A percentile compares a stretch with the other conserved stretches of the same genome.
phyloP scores from a whole-genome alignment of 2,329 filamentous ascomycete genomes.

The Cadophora malorum region DNA sequence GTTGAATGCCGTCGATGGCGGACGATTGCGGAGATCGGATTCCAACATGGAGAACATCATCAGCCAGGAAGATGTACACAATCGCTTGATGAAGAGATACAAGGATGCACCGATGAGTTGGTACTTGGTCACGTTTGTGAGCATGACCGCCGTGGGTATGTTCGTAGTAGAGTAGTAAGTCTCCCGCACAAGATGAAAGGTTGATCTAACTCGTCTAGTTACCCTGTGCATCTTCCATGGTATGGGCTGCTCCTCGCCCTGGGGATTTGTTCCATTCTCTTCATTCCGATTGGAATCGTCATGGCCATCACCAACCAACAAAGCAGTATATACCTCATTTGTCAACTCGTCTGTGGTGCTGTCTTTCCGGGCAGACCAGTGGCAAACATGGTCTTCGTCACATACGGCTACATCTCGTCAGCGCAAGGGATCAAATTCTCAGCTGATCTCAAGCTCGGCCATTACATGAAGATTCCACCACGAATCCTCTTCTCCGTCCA shows the following conservation, averaged over 20 bases:
- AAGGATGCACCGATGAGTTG: constrained; percentile 81
- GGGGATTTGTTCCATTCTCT: constrained; percentile 78
- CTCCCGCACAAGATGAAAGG: neutral
- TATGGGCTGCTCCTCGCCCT: constrained; percentile 83
- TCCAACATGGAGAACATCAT: constrained; percentile 59
- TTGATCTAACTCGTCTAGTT: constrained; percentile 55
- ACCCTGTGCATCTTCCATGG: constrained; percentile 84
- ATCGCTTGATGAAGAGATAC: constrained; percentile 82
- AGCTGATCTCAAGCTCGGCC: constrained; percentile 83
- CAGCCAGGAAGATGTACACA: constrained; percentile 80
- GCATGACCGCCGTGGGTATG: constrained; percentile 79
- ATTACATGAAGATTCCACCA: constrained; percentile 88
- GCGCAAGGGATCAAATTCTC: constrained; percentile 91
- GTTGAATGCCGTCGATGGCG: constrained; percentile 42
- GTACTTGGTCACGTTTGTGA: constrained; percentile 78
- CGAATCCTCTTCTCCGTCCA: constrained; percentile 81
- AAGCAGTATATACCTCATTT: constrained; percentile 84
- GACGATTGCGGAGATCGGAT: constrained; percentile 46
- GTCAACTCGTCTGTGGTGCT: constrained; percentile 82
- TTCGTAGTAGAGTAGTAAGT: constrained; percentile 85
- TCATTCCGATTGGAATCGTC: constrained; percentile 90
- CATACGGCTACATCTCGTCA: constrained; percentile 88
- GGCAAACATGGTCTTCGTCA: constrained; percentile 93
- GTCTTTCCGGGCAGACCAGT: constrained; percentile 85
- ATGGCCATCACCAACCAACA: constrained; percentile 94